Evolutionary conservation across 1,139 yeast species (phyloP).

Genomic region (Meyerozyma elateridarum): DNA sequence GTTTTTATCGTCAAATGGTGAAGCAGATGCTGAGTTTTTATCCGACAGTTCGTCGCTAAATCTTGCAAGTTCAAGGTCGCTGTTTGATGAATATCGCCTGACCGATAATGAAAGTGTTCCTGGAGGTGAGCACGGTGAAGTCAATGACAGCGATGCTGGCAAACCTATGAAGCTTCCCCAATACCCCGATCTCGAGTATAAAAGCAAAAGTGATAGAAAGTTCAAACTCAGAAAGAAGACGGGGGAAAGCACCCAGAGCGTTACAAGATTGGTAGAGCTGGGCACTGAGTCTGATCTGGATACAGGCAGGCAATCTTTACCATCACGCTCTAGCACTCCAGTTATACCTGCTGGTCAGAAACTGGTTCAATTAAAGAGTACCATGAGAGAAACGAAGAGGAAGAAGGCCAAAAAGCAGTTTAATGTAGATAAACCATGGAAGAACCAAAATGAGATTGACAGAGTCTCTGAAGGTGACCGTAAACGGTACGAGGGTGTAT

Average conservation of each 20-base stretch:
- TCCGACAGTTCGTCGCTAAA: conserved; percentile 6
- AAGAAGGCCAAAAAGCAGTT: conserved; percentile 47
- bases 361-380: conserved; percentile 49
- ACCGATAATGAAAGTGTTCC: conserved; percentile 2
- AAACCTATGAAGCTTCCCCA: conserved; percentile 11
- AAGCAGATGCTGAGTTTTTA: conserved; percentile 5
- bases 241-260: conserved; percentile 4
- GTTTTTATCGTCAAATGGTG: conserved; percentile 1
- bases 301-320: background rate
- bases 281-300: conserved; percentile 4
- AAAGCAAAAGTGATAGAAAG: conserved; percentile 7
- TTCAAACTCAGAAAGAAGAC: conserved; percentile 4
- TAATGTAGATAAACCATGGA: conserved; percentile 95
- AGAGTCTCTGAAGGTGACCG: conserved; percentile 67
- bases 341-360: conserved; percentile 9
- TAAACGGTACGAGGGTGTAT: conserved; percentile 85
- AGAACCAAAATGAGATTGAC: conserved; percentile 64
- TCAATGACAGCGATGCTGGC: conserved; percentile 6
- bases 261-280: conserved; percentile 1
- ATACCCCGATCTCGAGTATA: conserved; percentile 12
- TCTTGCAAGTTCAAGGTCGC: conserved; percentile 1
- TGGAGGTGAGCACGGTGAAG: conserved; percentile 6
- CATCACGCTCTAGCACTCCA: conserved; percentile 9
- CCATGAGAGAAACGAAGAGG: conserved; percentile 57
- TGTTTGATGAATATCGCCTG: background rate